Evolutionary conservation across 2,329 filamentous ascomycete genomes (phyloP), one percentile per base, ranked within the genome.

Genomic region (Ceratocystis lukuohia): DNA sequence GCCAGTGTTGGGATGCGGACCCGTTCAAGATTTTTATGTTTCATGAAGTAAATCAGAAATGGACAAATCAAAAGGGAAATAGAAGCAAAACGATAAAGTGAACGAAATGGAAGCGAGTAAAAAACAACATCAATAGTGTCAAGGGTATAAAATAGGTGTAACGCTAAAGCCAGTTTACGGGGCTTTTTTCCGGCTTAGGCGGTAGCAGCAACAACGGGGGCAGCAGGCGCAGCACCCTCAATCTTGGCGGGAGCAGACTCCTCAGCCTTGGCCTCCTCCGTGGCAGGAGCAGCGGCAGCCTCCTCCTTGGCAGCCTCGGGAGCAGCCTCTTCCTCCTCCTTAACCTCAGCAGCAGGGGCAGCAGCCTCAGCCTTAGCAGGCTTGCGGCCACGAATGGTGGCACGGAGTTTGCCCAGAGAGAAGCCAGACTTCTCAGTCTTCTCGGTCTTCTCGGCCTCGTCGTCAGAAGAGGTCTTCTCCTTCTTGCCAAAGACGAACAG

Each of bases 401-500:
- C 79, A 71, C 80, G 80, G 72, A 85, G 76, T 80, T 84, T 84
- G 67, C 67, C 67, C 48, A 68, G 65, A 69, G 82, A 84, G 80
- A 85, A 85, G 65, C 80, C 77, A 67, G 79, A 78, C 70, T 80
- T 80, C 76, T 80, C 79, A 69, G 74, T 71, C 78, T 82, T 82
- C 76, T 84, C 80, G 5, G 50, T 6, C 50, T 56, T 56, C 70
- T 83, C 80, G 73, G 88, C 86, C 71, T 84, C 80, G 70, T 86
- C 86, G 1, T 81, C 82, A 45, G 77, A 72, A 59, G 78, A 74
- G 45, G 76, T 76, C 77, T 83, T 82, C 75, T 88, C 86, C 82
- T 93, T 93, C 83, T 90, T 88, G 72, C 89, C 85, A 73, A 85
- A 86, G 77, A 95, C 95, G 62, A 82, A 81, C 7, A 84, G 76